Evolutionary conservation across 106 monocot species (phyloP).

Genomic region (Dendrobium chrysotoxum): DNA sequence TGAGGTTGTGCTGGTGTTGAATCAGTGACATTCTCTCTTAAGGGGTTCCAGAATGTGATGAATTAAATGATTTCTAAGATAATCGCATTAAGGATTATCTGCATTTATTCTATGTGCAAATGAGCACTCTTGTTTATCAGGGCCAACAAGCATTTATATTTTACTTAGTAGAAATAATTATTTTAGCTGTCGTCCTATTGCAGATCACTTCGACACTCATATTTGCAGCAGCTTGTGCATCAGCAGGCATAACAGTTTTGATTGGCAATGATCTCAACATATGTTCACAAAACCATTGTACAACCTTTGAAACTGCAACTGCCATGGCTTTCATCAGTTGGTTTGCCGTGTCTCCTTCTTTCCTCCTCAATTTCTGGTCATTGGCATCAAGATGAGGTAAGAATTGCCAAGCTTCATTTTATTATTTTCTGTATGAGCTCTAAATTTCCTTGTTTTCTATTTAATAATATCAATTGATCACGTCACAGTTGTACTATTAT

Average conservation of each 20-base stretch:
- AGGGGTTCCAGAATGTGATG: not conserved
- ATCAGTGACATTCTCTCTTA: not conserved
- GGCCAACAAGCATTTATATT: not conserved
- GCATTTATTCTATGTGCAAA: not conserved
- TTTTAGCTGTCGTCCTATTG: constrained; percentile 5
- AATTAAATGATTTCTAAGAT: not conserved
- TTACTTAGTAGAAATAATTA: not conserved
- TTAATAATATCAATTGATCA: not conserved
- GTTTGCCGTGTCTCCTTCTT: constrained; percentile 82
- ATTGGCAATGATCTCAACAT: constrained; percentile 80
- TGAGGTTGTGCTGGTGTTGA: not conserved
- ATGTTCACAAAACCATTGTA: constrained; percentile 69
- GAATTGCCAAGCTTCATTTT: not conserved
- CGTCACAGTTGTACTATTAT: not conserved
- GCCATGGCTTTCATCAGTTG: constrained; percentile 97
- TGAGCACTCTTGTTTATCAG: not conserved
- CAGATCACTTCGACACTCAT: constrained; percentile 84
- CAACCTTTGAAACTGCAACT: constrained; percentile 84
- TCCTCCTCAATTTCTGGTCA: constrained; percentile 86
- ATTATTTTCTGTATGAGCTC: not conserved
- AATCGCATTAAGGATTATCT: not conserved
- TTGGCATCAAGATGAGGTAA: constrained; percentile 60
- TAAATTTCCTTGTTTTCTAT: not conserved
- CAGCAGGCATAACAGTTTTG: constrained; percentile 89
- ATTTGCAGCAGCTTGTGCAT: constrained; percentile 91